phyloP scores from a whole-genome alignment of 2,329 filamentous ascomycete species.

The Gaeumannomyces sp. region DNA sequence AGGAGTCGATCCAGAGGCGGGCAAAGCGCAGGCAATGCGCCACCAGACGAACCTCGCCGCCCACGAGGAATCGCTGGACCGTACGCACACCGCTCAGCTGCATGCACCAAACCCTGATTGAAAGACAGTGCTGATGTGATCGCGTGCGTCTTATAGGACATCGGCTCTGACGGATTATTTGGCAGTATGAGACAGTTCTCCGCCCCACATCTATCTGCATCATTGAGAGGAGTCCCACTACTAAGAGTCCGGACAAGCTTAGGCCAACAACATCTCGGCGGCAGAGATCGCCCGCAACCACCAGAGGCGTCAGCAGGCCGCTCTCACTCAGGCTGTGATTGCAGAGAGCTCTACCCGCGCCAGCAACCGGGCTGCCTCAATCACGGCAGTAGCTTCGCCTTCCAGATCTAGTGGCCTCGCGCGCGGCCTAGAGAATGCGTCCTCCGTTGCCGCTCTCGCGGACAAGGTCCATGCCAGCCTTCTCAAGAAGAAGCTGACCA shows the following conservation, averaged over 20 bases:
- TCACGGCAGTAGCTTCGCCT: slow-evolving; percentile 15
- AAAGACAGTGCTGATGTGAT: neutral
- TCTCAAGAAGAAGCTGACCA: slow-evolving; percentile 40
- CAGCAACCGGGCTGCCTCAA: slow-evolving; percentile 10
- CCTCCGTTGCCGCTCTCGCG: slow-evolving; percentile 14
- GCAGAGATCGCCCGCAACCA: slow-evolving; percentile 38
- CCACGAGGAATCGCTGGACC: slow-evolving; percentile 22
- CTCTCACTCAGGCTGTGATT: slow-evolving; percentile 1
- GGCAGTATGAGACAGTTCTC: slow-evolving; percentile 29
- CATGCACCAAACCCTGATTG: neutral
- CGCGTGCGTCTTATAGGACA: slow-evolving; percentile 24
- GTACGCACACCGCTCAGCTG: slow-evolving; percentile 17
- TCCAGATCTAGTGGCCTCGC: slow-evolving; percentile 3
- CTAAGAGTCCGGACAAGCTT: neutral
- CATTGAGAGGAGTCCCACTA: neutral
- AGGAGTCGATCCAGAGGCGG: slow-evolving; percentile 4
- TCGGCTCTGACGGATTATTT: slow-evolving; percentile 50
- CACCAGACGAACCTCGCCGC: neutral
- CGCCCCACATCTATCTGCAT: neutral
- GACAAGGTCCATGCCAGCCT: slow-evolving; percentile 18
- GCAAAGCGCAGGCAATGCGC: neutral
- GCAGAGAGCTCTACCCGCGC: slow-evolving; percentile 1
- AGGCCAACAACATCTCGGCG: slow-evolving; percentile 68
- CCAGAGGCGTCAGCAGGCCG: slow-evolving; percentile 21
- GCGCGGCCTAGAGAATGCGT: slow-evolving; percentile 6